Base-by-base conservation (phyloP, 1,139 yeast species). In the Geotrichum histeridarum region DNA sequence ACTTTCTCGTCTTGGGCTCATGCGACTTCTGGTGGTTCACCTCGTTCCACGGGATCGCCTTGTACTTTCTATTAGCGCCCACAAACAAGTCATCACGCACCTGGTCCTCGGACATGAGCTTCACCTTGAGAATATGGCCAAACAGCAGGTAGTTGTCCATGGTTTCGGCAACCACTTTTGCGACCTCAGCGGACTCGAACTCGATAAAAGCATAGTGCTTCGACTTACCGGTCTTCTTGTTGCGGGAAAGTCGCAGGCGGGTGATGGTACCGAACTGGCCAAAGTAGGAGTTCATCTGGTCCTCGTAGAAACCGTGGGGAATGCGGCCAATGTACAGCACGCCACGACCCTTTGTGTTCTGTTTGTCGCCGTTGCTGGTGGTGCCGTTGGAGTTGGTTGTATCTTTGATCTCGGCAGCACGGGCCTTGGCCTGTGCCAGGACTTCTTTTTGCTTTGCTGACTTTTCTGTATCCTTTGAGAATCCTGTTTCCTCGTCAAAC, bases 191-290 rank as follows among this genome's bases (percentile, higher is more conserved):
- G 57, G 82, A 78, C 50, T 78, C 81, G 66, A 93, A 93, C 72
- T 91, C 97, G 54, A 93, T 75, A 70, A 88, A 93, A 11, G 91
- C 99, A 70, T 84, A 94, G 71, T 91, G 98, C 73, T 90, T 91
- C 18, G 96, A 84, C 59, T 84, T 82, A 48, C 99, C 99, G 2
- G 95, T 84, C 69, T 84, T 86, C 70, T 86, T 90, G 75, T 88
- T 91, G 68, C 98, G 81, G 43, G 96, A 87, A 57, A 93, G 73
- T 63, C 93, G 82, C 55, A 90, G 77, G 63, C 89, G 82, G 52
- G 81, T 76, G 58, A 93, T 83, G 46, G 80, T 82, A 57, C 99
- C 99, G 73, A 93, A 93, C 73, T 93, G 99, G 52, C 80, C 72
- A 68, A 93, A 93, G 73, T 93, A 93, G 65, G 81, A 79, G 60